Conservation (phyloP, 2,329 filamentous ascomycete genomes). For the Pseudopithomyces chartarum region DNA sequence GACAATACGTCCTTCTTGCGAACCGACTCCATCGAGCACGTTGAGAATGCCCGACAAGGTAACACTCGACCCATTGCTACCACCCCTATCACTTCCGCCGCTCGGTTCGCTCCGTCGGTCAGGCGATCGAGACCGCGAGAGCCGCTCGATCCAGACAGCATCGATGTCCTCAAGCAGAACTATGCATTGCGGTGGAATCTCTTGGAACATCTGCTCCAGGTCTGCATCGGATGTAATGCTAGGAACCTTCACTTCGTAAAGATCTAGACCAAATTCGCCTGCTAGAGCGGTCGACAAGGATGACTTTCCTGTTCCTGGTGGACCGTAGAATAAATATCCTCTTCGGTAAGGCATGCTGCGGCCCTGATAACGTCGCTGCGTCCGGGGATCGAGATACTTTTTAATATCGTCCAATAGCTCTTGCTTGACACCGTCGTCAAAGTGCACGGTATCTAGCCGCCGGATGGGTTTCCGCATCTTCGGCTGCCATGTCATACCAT, state of each 20-base stretch:
- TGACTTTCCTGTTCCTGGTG: neutral
- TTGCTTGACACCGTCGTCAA: neutral
- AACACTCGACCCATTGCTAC: neutral
- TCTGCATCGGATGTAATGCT: conserved; percentile 1
- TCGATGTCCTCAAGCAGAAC: neutral
- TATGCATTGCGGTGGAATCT: conserved; percentile 1
- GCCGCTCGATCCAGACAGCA: conserved; percentile 1
- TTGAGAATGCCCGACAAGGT: neutral
- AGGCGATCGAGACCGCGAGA: neutral
- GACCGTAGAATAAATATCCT: neutral
- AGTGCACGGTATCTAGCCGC: neutral
- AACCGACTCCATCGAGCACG: conserved; percentile 3
- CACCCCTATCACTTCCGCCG: neutral
- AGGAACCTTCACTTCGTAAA: conserved; percentile 1
- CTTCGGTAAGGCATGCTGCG: neutral
- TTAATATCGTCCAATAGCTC: neutral
- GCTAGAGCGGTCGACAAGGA: neutral
- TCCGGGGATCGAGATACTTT: conserved; percentile 1
- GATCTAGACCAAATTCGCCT: neutral
- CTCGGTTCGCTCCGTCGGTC: neutral
- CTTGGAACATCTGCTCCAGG: conserved; percentile 1
- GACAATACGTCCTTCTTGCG: conserved; percentile 3
- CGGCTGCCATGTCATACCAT: neutral
- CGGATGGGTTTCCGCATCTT: conserved; percentile 1
- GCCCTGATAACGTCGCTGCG: neutral